These are phyloP conservation scores for Pleurotus citrinopileatus DNA, from an alignment of 768 basidiomycete genomes.

Conservation along the genomic window DNA sequence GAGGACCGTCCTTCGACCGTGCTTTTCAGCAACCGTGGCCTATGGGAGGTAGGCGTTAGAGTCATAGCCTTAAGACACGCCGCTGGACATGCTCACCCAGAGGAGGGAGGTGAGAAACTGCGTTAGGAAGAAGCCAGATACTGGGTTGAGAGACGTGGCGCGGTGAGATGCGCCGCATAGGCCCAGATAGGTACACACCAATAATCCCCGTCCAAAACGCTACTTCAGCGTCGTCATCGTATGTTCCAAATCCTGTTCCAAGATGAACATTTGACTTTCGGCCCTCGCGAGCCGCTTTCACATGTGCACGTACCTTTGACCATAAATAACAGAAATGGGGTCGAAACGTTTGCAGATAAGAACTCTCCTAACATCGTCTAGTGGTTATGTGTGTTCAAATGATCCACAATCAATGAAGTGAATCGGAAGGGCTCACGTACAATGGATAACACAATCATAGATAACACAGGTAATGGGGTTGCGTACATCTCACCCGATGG, in stretches of 20 bases:
- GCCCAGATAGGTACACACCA: conserved; percentile 39
- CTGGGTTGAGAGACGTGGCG: conserved; percentile 32
- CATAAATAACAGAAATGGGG: conserved; percentile 93
- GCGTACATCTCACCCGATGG: conserved; percentile 58
- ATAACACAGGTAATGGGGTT: conserved; percentile 81
- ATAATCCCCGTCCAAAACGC: conserved; percentile 89
- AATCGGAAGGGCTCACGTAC: conserved; percentile 35
- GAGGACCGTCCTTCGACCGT: conserved; percentile 83
- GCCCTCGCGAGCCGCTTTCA: background rate
- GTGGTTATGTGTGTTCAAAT: conserved; percentile 9
- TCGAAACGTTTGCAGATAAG: conserved; percentile 88
- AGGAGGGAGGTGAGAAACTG: conserved; percentile 94
- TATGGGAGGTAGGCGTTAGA: conserved; percentile 23
- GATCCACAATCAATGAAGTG: too few species aligned
- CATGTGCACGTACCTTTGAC: conserved; percentile 60
- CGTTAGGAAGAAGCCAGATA: conserved; percentile 87
- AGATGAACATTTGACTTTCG: conserved; percentile 1
- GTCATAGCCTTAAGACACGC: conserved; percentile 11
- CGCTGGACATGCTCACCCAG: conserved; percentile 56
- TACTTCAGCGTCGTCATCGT: conserved; percentile 77
- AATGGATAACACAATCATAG: conserved; percentile 92
- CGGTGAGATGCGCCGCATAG: conserved; percentile 2
- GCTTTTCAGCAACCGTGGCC: conserved; percentile 93
- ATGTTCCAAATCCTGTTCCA: conserved; percentile 59
- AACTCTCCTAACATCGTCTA: conserved; percentile 96